Evolutionary conservation across 129 eudicot species (phyloP).

Genomic region (Tagetes patula): DNA sequence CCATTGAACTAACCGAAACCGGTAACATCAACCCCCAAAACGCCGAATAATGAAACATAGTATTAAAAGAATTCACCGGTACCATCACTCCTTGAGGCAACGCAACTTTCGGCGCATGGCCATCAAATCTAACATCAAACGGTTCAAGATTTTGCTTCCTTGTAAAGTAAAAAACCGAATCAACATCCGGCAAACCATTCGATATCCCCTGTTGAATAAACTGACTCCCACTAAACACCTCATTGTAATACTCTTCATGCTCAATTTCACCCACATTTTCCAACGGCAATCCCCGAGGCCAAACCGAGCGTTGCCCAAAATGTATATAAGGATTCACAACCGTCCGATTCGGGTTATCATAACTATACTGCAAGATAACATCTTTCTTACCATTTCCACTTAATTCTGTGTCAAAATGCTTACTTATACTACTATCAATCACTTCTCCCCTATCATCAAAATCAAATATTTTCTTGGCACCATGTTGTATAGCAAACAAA

Average conservation of each 20-base stretch:
- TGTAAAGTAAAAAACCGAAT: slow-evolving; percentile 90
- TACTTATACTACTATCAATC: slow-evolving; percentile 71
- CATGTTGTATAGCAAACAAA: slow-evolving; percentile 93
- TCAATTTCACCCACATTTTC: slow-evolving; percentile 86
- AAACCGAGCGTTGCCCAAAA: slow-evolving; percentile 90
- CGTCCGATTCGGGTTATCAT: slow-evolving; percentile 68
- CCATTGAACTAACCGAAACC: slow-evolving; percentile 88
- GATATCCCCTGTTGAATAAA: slow-evolving; percentile 91
- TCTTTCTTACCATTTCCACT: slow-evolving; percentile 78
- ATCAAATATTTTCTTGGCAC: slow-evolving; percentile 83
- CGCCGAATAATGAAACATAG: slow-evolving; percentile 78
- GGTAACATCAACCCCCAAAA: slow-evolving; percentile 97
- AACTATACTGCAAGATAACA: slow-evolving; percentile 71
- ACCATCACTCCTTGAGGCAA: slow-evolving; percentile 90
- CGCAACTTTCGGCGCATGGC: slow-evolving; percentile 84
- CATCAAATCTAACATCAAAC: slow-evolving; percentile 78
- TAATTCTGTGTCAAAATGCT: slow-evolving; percentile 79
- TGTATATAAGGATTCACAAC: slow-evolving; percentile 90
- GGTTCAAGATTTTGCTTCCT: slow-evolving; percentile 65
- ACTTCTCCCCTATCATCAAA: slow-evolving; percentile 85
- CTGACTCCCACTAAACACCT: slow-evolving; percentile 79
- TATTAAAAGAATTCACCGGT: slow-evolving; percentile 86
- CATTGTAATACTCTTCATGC: slow-evolving; percentile 77
- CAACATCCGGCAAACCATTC: slow-evolving; percentile 94
- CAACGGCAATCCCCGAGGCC: slow-evolving; percentile 95